A percentile compares a stretch with the other conserved stretches of the same genome.
phyloP scores from a whole-genome alignment of 2,329 filamentous ascomycete species.

The Septoria linicola region DNA sequence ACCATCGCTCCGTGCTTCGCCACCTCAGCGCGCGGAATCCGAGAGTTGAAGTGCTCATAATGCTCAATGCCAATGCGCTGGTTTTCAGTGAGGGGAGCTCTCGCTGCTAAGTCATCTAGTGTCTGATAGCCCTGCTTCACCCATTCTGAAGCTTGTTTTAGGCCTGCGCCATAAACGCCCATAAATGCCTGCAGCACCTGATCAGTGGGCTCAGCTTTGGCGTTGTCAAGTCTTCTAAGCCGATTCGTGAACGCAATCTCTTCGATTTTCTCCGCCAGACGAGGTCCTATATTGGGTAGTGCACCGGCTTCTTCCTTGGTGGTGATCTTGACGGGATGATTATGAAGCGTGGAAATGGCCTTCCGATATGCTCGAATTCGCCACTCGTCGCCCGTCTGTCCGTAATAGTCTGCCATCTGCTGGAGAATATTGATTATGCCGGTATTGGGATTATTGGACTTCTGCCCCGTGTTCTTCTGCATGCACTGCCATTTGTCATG shows the following conservation, averaged over 20 bases:
- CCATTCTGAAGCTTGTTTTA: constrained; percentile 70
- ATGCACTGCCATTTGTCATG: constrained; percentile 58
- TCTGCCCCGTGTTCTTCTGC: constrained; percentile 53
- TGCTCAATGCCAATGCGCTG: constrained; percentile 76
- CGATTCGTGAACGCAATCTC: constrained; percentile 77
- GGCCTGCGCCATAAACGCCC: constrained; percentile 75
- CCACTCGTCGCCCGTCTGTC: constrained; percentile 73
- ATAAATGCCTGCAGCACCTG: constrained; percentile 67
- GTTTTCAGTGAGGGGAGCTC: constrained; percentile 63
- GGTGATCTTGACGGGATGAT: constrained; percentile 61
- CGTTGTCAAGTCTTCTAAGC: constrained; percentile 70
- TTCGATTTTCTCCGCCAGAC: constrained; percentile 81
- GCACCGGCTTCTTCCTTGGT: constrained; percentile 67
- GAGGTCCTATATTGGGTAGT: constrained; percentile 67
- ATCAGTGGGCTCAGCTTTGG: constrained; percentile 66
- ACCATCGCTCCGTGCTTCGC: constrained; percentile 67
- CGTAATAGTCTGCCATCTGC: constrained; percentile 77
- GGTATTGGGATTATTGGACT: constrained; percentile 64
- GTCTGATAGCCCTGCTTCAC: constrained; percentile 71
- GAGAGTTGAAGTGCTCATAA: constrained; percentile 73
- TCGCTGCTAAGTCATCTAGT: constrained; percentile 65
- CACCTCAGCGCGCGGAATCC: constrained; percentile 77
- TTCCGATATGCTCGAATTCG: constrained; percentile 72
- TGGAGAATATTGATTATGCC: constrained; percentile 74
- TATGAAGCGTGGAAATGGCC: constrained; percentile 70